Evolutionary conservation across 2,329 filamentous ascomycete species (phyloP), one percentile per base, ranked within the genome.

Genomic region (Diaporthe australafricana): DNA sequence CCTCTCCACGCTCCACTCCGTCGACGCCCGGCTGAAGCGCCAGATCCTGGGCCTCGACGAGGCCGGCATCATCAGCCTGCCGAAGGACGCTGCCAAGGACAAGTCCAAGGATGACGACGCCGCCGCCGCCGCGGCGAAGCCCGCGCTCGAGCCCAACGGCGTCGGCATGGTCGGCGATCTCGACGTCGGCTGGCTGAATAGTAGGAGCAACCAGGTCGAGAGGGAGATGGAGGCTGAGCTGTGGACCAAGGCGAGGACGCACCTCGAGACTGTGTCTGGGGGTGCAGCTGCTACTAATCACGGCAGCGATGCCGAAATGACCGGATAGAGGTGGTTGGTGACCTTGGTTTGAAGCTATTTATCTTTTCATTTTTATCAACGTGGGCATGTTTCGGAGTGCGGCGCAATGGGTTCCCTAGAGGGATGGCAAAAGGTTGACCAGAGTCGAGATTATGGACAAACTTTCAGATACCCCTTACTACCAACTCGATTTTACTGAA

Each of bases 111-210:
- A 60, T 8, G 56, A 73, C 42, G 53, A 76, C 55, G 68, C 65
- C 11, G 68, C 78, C 12, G 81, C 80, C 53, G 80, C 82, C 16
- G 84, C 84, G 12, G 76, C 89, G 75, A 71, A 71, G n/a, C 70
- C 53, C 8, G 68, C 57, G 2, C 67, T 74, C 38, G 83, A 90
- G 79, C 86, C 90, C 48, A 84, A 89, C 55, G 89, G 87, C 48
- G 82, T 85, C 70, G 89, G 86, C 27, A 86, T 85, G 76, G 87
- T 90, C 42, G 89, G 88, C 12, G 84, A 83, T 35, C 85, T 98
- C 68, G 95, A 98, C 79, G 92, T 97, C 17, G 95, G 95, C 40
- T 96, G 93, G 90, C 83, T 98, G 77, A 98, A 98, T 79, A 95
- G 94, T 77, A 89, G 94, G 71, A 94, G 93, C 73, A 92, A 93